Percentiles rank a stretch among this genome's conserved stretches.
Conservation (phyloP, 2,329 filamentous ascomycete species). For the Cadophora malorum region DNA sequence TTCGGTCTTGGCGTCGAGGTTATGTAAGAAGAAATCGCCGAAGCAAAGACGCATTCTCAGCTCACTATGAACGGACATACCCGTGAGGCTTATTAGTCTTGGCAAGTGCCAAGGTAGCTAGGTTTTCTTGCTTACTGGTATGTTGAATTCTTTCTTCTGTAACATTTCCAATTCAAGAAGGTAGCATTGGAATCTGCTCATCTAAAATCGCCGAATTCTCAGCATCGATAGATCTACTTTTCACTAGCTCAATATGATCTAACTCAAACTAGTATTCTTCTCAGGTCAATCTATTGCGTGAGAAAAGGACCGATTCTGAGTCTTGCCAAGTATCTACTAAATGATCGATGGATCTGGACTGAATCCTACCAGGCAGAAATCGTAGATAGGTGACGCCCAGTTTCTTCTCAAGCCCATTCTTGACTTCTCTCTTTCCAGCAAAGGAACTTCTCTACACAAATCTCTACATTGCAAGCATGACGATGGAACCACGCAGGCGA, state of each 20-base stretch:
- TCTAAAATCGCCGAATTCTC: not conserved
- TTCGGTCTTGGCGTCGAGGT: constrained; percentile 2
- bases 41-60: not conserved
- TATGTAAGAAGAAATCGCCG: constrained; percentile 13
- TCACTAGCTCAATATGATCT: not conserved
- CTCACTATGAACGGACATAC: not conserved
- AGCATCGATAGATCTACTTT: not conserved
- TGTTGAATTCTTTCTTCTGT: not conserved
- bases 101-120: not conserved
- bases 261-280: not conserved
- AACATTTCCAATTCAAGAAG: not conserved
- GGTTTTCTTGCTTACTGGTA: not conserved
- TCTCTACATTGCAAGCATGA: not conserved
- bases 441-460: not conserved
- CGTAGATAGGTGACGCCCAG: not conserved
- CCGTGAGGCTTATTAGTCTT: not conserved
- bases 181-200: not conserved
- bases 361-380: not conserved
- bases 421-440: not conserved
- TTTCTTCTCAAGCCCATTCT: not conserved
- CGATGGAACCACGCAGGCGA: not conserved
- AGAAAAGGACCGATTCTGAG: not conserved
- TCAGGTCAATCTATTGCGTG: not conserved
- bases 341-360: not conserved
- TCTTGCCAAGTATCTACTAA: not conserved